Conservation (phyloP, 2,329 filamentous ascomycete species). For the Stemphylium vesicarium region DNA sequence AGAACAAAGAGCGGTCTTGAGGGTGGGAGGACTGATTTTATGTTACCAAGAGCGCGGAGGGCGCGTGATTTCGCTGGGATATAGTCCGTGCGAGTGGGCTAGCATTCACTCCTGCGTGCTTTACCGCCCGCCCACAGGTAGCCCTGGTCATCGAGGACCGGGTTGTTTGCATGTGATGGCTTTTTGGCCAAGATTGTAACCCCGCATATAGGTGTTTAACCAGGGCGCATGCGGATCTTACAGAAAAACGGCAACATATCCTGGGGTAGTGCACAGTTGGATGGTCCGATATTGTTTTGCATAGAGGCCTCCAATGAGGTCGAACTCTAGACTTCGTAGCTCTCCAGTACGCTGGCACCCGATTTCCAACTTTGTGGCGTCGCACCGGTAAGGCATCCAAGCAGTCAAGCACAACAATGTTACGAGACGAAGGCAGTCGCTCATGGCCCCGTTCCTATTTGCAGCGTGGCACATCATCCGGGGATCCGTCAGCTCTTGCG, state of each 20-base stretch:
- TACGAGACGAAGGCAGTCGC: background rate
- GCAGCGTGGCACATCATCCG: background rate
- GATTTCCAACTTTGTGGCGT: conserved; percentile 10
- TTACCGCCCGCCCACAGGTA: conserved; percentile 2
- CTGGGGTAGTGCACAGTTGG: conserved; percentile 34
- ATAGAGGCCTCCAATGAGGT: conserved; percentile 15
- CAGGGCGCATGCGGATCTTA: conserved; percentile 14
- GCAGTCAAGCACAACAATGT: conserved; percentile 4
- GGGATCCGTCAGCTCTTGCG: background rate
- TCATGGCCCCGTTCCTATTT: no score
- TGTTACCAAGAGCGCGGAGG: conserved; percentile 5
- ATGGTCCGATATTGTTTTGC: conserved; percentile 19
- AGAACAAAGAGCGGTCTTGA: conserved; percentile 2
- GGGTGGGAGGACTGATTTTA: conserved; percentile 15
- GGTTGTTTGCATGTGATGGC: conserved; percentile 14
- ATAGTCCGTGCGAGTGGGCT: conserved; percentile 18
- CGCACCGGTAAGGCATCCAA: conserved; percentile 1
- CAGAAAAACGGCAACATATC: conserved; percentile 17
- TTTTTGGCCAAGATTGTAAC: conserved; percentile 18
- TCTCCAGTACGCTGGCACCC: conserved; percentile 15
- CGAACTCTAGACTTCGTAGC: conserved; percentile 1
- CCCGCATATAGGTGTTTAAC: conserved; percentile 33
- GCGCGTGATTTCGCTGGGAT: conserved; percentile 27
- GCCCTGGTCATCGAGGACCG: conserved; percentile 6
- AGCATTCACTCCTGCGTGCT: conserved; percentile 16